Percentiles rank a stretch among this genome's conserved stretches.
phyloP scores from a whole-genome alignment of 2,329 filamentous ascomycete genomes.

The Fusarium sororula region DNA sequence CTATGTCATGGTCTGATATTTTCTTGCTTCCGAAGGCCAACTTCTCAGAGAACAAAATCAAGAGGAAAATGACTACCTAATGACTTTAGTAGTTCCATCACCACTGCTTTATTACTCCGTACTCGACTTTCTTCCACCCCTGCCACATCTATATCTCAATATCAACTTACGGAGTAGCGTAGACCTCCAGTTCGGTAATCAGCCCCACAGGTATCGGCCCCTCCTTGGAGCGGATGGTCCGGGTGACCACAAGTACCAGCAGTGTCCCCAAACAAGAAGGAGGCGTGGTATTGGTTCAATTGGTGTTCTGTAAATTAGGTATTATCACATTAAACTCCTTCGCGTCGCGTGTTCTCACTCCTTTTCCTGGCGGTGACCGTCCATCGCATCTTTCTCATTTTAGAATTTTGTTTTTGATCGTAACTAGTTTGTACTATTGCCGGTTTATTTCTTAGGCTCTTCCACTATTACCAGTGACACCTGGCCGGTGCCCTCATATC shows the following conservation, averaged over 20 bases:
- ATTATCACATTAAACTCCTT: slow-evolving; percentile 1
- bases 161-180: neutral
- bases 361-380: neutral
- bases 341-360: slow-evolving; percentile 13
- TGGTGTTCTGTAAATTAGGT: slow-evolving; percentile 13
- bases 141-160: neutral
- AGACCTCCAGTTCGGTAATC: slow-evolving; percentile 4
- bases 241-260: slow-evolving; percentile 13
- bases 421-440: neutral
- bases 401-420: neutral
- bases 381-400: neutral
- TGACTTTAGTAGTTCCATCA: neutral
- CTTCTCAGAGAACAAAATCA: neutral
- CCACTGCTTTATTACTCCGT: neutral
- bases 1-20: too few relatives aligned
- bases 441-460: slow-evolving; percentile 9
- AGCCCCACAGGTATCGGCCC: slow-evolving; percentile 17
- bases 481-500: slow-evolving; percentile 11
- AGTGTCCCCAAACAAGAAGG: slow-evolving; percentile 20
- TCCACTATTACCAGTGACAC: slow-evolving; percentile 13
- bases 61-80: neutral
- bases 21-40: too few relatives aligned
- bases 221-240: neutral
- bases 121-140: neutral
- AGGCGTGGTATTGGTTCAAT: neutral